Base-by-base conservation (phyloP, 129 eudicot genomes). In the Pulicaria dysenterica region DNA sequence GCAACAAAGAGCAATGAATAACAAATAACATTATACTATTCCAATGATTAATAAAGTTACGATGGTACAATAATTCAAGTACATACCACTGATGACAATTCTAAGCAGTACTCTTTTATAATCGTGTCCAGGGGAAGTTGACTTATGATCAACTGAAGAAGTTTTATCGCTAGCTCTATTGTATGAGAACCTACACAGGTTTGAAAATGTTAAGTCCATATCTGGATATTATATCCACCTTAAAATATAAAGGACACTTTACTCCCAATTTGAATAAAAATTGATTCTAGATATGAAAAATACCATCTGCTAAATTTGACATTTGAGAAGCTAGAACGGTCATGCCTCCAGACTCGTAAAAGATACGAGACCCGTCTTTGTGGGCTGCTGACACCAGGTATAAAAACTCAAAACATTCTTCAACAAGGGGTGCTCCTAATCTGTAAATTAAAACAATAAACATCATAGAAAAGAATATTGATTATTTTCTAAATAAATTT, bases 351-450 rank as follows among this genome's bases (percentile, higher is more conserved):
- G 81, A 86, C 73, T 86, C 84, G 46, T 67, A 79, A 45, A 94
- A 80, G 34, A 73, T 72, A 42, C 55, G 50, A 57, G 83, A 67
- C 54, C 98, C 97, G 40, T 86, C 85, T 38, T 64, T 64, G 53
- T 77, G 82, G 55, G 91, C 85, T 47, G 73, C 53, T 7, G 89
- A 77, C 63, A 87, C 95, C 76, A 90, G 72, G 72, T 82, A 81
- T 69, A 94, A 54, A 78, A 94, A 77, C 54, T 94, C 98, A 40
- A 73, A 90, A 84, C 97, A 86, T 17, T 84, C 91, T 69, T 86
- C 93, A 31, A 75, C 55, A 68, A 83, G 68, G 12, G 86, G 42
- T 64, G 82, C 55, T 60, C 67, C 83, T 59, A 77, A 81, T 58
- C 90, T 89, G 87, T 77, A 82, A 42, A 38, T 43, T 51, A 41